These are phyloP conservation scores for Candida xyloterini DNA, from an alignment of 805 yeast species.

Conservation along the genomic window DNA sequence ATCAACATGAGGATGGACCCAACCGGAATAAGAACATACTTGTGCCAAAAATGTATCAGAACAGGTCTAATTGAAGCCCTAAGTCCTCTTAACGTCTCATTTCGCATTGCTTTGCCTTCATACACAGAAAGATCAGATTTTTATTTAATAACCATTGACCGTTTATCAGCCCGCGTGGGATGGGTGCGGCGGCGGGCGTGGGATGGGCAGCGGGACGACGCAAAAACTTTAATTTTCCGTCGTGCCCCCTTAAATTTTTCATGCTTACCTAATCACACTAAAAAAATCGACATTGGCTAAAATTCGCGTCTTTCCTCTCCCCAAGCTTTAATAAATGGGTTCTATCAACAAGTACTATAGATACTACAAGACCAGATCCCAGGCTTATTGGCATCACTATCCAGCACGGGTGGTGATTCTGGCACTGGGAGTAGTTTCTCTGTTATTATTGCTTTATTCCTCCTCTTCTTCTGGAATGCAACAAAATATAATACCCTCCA, in stretches of 20 bases:
- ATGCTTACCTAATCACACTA: background rate
- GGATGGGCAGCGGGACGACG: too few relatives aligned
- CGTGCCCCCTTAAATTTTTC: too few relatives aligned
- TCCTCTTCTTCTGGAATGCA: conserved; percentile 16
- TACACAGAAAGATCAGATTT: background rate
- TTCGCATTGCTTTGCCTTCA: background rate
- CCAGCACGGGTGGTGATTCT: conserved; percentile 11
- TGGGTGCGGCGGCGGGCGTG: too few relatives aligned
- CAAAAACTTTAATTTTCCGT: too few relatives aligned
- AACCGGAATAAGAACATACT: conserved; percentile 45
- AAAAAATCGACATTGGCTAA: background rate
- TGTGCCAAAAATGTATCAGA: conserved; percentile 36
- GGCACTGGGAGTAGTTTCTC: conserved; percentile 4
- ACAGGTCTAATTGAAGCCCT: conserved; percentile 10
- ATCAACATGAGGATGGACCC: conserved; percentile 46
- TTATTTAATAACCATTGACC: too few relatives aligned
- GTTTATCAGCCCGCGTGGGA: background rate
- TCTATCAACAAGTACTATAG: conserved; percentile 16
- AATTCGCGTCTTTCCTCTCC: background rate
- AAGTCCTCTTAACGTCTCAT: conserved; percentile 1
- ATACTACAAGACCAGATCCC: conserved; percentile 18
- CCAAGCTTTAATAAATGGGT: conserved; percentile 18
- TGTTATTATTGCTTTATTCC: conserved; percentile 11
- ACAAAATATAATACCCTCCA: conserved; percentile 21
- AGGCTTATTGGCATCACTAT: conserved; percentile 13